Conservation (phyloP, 73 alveolate genomes). For the Paramecium octaurelia region DNA sequence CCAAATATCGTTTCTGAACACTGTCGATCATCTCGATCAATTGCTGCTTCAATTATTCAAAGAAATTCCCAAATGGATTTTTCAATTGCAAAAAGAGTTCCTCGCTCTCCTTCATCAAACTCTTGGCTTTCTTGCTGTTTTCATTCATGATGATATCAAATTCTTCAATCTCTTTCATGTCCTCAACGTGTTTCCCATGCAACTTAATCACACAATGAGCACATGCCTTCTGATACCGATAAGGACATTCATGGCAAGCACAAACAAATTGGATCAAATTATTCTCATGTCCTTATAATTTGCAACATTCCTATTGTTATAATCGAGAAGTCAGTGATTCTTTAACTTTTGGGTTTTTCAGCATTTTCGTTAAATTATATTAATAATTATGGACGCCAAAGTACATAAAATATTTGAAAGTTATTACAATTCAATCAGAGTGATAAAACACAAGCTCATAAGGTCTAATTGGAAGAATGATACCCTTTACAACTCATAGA, state of each 20-base stretch:
- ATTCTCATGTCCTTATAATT: slow-evolving; percentile 26
- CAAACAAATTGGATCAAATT: background rate
- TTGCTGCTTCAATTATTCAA: background rate
- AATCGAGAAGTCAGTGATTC: background rate
- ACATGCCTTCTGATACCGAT: slow-evolving; percentile 8
- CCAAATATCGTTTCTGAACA: background rate
- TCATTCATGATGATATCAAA: background rate
- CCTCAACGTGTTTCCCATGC: slow-evolving; percentile 14
- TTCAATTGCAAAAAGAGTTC: background rate
- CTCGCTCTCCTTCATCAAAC: background rate
- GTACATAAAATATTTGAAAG: background rate
- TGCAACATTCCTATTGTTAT: background rate
- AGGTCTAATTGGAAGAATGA: background rate
- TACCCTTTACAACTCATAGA: background rate
- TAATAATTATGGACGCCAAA: background rate
- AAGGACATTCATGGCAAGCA: slow-evolving; percentile 14
- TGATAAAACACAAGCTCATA: background rate
- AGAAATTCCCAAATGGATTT: background rate
- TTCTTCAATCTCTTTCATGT: background rate
- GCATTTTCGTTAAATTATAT: background rate
- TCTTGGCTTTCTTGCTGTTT: background rate
- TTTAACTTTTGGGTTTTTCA: background rate
- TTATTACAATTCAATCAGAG: background rate
- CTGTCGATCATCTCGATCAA: background rate
- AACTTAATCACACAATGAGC: slow-evolving; percentile 28